These are phyloP conservation scores for Xylaria longipes DNA, from an alignment of 495 filamentous ascomycete species.

Conservation along the genomic window DNA sequence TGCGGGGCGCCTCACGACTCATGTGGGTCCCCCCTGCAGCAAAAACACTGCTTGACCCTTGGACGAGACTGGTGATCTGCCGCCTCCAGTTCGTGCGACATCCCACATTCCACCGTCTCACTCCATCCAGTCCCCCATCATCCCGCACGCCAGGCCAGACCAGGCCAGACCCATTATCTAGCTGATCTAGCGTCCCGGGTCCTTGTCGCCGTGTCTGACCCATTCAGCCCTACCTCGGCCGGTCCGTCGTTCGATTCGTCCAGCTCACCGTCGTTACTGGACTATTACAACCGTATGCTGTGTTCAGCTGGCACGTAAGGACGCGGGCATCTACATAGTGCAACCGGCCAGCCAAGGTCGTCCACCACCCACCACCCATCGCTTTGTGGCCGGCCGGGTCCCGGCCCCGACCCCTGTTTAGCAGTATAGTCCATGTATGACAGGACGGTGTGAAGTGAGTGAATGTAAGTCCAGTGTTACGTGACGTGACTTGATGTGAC, in stretches of 20 bases:
- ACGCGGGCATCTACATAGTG: too few species aligned
- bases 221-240: slow-evolving; percentile 22
- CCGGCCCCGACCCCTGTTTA: background rate
- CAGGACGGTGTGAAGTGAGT: slow-evolving; percentile 8
- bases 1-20: background rate
- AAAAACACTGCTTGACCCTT: background rate
- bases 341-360: background rate
- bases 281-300: background rate
- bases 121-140: background rate
- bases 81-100: slow-evolving; percentile 4
- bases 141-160: background rate
- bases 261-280: slow-evolving; percentile 1
- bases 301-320: background rate
- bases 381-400: background rate
- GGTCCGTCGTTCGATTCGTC: slow-evolving; percentile 17
- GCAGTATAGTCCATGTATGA: background rate
- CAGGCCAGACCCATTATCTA: background rate
- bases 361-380: background rate
- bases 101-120: background rate
- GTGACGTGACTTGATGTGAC: slow-evolving; percentile 2
- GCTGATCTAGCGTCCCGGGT: slow-evolving; percentile 6
- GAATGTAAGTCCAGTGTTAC: background rate
- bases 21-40: slow-evolving; percentile 10
- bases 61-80: background rate
- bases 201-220: background rate